Percentiles rank a stretch among this genome's conserved stretches.
phyloP scores from a whole-genome alignment of 495 filamentous ascomycete genomes.

The Penicillium arizonense region DNA sequence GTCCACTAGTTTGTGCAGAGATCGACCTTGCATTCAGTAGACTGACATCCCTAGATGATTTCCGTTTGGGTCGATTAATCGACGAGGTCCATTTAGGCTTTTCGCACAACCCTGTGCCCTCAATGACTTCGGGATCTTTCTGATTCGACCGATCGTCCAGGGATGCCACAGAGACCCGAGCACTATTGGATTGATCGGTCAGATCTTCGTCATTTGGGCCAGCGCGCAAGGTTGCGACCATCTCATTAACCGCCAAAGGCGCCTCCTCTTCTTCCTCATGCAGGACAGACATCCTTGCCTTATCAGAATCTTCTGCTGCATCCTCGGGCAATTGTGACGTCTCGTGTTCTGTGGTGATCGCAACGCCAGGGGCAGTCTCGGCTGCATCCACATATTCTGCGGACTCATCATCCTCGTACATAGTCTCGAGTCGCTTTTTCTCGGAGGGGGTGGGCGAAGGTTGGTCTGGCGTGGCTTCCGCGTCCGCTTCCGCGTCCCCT shows the following conservation, averaged over 20 bases:
- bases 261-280: constrained; percentile 25
- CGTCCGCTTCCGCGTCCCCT: constrained; percentile 17
- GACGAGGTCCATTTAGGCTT: constrained; percentile 30
- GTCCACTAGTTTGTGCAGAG: constrained; percentile 25
- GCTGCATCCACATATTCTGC: constrained; percentile 27
- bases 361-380: constrained; percentile 20
- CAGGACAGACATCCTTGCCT: constrained; percentile 22
- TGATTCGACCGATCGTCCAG: constrained; percentile 18
- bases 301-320: constrained; percentile 12
- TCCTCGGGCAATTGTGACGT: constrained; percentile 1
- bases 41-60: constrained; percentile 27
- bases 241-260: constrained; percentile 16
- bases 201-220: constrained; percentile 16
- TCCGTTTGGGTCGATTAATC: constrained; percentile 34
- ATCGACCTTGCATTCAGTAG: constrained; percentile 27
- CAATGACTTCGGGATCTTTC: constrained; percentile 32
- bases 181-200: constrained; percentile 22
- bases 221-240: constrained; percentile 22
- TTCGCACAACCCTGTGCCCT: constrained; percentile 36
- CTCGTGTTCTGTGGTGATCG: constrained; percentile 19
- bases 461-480: constrained; percentile 11
- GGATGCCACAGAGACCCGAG: constrained; percentile 22
- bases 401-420: constrained; percentile 43
- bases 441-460: constrained; percentile 32
- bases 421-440: constrained; percentile 37